phyloP scores from a whole-genome alignment of 1,284 basidiomycete species.

The Rhodotorula sp. region DNA sequence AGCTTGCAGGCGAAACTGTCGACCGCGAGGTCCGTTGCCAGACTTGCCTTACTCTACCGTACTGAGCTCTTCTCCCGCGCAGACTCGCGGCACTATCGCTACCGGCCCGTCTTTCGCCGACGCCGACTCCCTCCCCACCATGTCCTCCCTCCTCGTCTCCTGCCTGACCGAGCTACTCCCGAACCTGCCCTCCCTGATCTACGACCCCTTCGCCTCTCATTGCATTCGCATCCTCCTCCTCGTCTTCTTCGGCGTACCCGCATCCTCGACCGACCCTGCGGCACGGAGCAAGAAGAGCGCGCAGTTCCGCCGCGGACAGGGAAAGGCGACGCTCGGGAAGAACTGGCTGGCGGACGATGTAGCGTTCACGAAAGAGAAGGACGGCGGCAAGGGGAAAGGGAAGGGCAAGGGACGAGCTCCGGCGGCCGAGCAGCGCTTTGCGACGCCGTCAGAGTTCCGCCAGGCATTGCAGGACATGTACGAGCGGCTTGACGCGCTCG shows the following conservation, averaged over 20 bases:
- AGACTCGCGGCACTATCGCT: conserved; percentile 67
- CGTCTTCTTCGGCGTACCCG: conserved; percentile 61
- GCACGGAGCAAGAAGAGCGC: conserved; percentile 62
- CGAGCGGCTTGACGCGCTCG: conserved; percentile 51
- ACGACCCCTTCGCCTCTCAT: conserved; percentile 83
- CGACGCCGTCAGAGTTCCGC: conserved; percentile 59
- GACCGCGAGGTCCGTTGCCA: conserved; percentile 67
- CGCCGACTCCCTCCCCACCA: conserved; percentile 65
- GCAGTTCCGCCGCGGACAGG: conserved; percentile 71
- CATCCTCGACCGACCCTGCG: conserved; percentile 47
- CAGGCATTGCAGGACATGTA: conserved; percentile 60
- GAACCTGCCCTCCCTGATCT: conserved; percentile 62
- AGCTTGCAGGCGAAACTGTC: conserved; percentile 67
- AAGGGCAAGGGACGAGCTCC: conserved; percentile 40
- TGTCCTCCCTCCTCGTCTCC: conserved; percentile 66
- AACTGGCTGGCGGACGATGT: conserved; percentile 53
- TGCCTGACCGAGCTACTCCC: conserved; percentile 71
- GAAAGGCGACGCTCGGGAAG: conserved; percentile 56
- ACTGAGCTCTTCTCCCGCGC: conserved; percentile 1
- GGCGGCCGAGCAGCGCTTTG: conserved; percentile 26
- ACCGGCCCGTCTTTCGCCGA: conserved; percentile 50
- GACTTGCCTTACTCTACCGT: neutral
- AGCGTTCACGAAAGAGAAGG: conserved; percentile 6
- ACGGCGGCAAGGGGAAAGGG: conserved; percentile 44
- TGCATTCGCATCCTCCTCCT: conserved; percentile 74